A percentile compares a stretch with the other conserved stretches of the same genome.
Conservation (phyloP, 2,329 filamentous ascomycete species). For the Cercospora brassicicola region DNA sequence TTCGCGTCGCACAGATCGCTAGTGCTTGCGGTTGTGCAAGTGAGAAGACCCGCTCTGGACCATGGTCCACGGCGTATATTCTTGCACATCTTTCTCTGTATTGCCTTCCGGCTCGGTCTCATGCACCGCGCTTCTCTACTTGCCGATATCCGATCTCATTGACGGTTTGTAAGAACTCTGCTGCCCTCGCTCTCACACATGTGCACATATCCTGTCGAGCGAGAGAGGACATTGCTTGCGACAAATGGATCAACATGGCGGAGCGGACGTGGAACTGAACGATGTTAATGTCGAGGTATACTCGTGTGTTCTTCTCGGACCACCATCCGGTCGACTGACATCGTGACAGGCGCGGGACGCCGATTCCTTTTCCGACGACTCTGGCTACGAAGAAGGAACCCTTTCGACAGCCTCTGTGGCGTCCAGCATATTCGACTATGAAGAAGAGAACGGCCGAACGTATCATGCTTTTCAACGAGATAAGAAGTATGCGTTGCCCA, state of each 20-base stretch:
- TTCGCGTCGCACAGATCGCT: slow-evolving; percentile 6
- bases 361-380: slow-evolving; percentile 23
- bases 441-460: slow-evolving; percentile 27
- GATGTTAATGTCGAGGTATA: slow-evolving; percentile 21
- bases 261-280: slow-evolving; percentile 16
- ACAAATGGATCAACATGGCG: slow-evolving; percentile 12
- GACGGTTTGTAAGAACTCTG: not conserved
- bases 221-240: not conserved
- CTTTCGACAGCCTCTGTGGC: slow-evolving; percentile 31
- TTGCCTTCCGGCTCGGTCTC: not conserved
- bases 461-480: slow-evolving; percentile 35
- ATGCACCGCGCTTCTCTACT: not conserved
- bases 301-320: not conserved
- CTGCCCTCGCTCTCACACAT: not conserved
- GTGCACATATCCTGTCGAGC: not conserved
- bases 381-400: slow-evolving; percentile 26
- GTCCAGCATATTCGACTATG: slow-evolving; percentile 39
- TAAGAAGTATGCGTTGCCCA: slow-evolving; percentile 32
- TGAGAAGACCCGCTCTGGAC: slow-evolving; percentile 12
- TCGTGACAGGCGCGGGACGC: slow-evolving; percentile 17
- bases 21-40: slow-evolving; percentile 5
- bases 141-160: not conserved
- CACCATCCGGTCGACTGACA: not conserved
- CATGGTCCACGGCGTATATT: slow-evolving; percentile 3
- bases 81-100: slow-evolving; percentile 3